Base-by-base conservation (phyloP, 1,284 basidiomycete genomes). In the Athelia psychrophila region DNA sequence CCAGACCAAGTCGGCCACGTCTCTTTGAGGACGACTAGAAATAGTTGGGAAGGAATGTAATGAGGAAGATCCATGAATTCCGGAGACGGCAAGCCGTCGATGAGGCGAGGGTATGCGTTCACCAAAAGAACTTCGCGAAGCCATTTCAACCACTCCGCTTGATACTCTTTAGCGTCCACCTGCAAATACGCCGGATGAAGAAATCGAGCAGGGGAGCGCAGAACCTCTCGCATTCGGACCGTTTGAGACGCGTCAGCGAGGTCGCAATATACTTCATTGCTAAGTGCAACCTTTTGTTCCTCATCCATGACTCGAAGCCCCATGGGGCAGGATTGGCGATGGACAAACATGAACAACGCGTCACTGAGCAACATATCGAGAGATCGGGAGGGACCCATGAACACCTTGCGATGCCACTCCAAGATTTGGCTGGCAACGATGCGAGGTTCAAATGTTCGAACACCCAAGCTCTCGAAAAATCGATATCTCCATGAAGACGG, bases 281-380 rank as follows among this genome's bases (percentile, higher is more conserved):
- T 20, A n/a, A 16, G 32, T 23, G 5, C 51, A 40, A 24, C 32
- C 47, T 18, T 13, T 19, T 3, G 32, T 47, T 6, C 38, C 40
- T 55, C 53, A 47, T 53, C 53, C 16, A 22, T 42, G 2, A 57
- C 36, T 15, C 52, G 48, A 27, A 57, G 52, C 13, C 44, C 36
- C 18, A 25, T 16, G 0, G 52, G 52, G 38, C 49, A 49, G 12
- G n/a, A 24, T 19, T 8, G 12, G 19, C 57, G 57, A 36, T 58
- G 33, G 18, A 48, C 51, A 27, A 58, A 58, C 47, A 58, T 58
- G 42, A 58, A 58, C 23, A 47, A 36, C 8, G 18, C 38, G n/a
- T 42, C 8, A 6, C 22, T 42, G 38, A 42, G 6, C 18, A 23
- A 23, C 16, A n/a, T 18, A 6, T 19, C 6, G 38, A 18, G 38